Evolutionary conservation across 1,284 basidiomycete genomes (phyloP), one percentile per base, ranked within the genome.

Genomic region (Sphaerobolus stellatus): DNA sequence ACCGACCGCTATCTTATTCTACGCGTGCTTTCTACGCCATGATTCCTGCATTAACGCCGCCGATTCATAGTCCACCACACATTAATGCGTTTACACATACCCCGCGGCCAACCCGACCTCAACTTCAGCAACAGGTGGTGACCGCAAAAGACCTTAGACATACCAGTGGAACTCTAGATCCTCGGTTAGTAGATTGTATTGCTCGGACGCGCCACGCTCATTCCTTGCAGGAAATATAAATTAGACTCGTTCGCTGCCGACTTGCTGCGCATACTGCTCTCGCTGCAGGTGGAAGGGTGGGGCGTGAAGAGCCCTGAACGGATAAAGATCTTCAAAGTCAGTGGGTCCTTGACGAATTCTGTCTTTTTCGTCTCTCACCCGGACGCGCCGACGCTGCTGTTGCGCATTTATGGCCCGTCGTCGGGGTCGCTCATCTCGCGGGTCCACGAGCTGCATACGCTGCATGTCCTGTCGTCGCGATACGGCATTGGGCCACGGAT

Each of bases 401-500:
- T 97, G 58, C 86, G 94, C 56, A 83, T 98, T 57, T 98, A 97
- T 67, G 94, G 94, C 9, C 78, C 89, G 3, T 91, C 91, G 44
- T 93, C 94, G 14, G 85, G 84, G 43, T 78, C 82, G 22, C 82
- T 98, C 64, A 93, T 98, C 64, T 92, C 89, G 56, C 88, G 94
- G 22, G 79, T 84, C 14, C 82, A 81, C 58, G 94, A 97, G 68
- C 81, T 97, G 29, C 86, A 88, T 61, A 90, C 86, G 25, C 82
- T 98, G 36, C 91, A 97, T 71, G 76, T 90, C 44, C 84, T 98
- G 47, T 94, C 92, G 31, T 89, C 90, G 18, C 78, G 77, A 58
- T 96, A 94, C 71, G 81, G 81, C 61, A 89, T 98, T 54, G 94
- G 93, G n/a, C 93, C 94, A 28, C 81, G 83, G 60, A 84, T 98